Evolutionary conservation across 192 early-diverging fungal species (phyloP).

Genomic region (Anaeromyces robustus): DNA sequence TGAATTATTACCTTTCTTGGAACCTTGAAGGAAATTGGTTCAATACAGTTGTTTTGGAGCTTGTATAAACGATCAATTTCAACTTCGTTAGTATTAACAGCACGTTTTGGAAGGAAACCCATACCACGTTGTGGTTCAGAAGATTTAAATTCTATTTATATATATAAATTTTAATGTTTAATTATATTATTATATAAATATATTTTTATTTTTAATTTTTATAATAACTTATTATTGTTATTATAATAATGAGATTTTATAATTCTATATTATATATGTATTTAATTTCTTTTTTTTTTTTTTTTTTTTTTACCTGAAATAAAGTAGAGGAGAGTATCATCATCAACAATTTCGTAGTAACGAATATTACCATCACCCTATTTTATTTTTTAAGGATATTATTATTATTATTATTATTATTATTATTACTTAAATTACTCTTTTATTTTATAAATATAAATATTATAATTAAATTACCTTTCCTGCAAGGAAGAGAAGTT

Average conservation of each 20-base stretch:
- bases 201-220: neutral
- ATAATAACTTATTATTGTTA: no score
- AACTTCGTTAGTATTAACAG: constrained; percentile 64
- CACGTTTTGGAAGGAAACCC: constrained; percentile 84
- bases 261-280: no score
- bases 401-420: neutral
- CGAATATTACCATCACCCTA: constrained; percentile 94
- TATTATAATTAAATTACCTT: constrained; percentile 36
- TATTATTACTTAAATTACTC: neutral
- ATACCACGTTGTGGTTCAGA: constrained; percentile 86
- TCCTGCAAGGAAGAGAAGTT: constrained; percentile 84
- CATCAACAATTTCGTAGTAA: constrained; percentile 95
- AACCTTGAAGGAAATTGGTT: constrained; percentile 93
- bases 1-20: constrained; percentile 63
- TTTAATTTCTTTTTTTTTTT: no score
- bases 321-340: constrained; percentile 59
- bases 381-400: neutral
- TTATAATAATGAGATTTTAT: no score
- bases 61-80: constrained; percentile 93
- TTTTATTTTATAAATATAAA: neutral
- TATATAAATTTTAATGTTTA: no score
- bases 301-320: constrained; percentile 45
- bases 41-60: constrained; percentile 70
- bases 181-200: neutral
- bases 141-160: constrained; percentile 57